Evolutionary conservation across 2,329 filamentous ascomycete species (phyloP).

Genomic region (Trichoderma sp.): DNA sequence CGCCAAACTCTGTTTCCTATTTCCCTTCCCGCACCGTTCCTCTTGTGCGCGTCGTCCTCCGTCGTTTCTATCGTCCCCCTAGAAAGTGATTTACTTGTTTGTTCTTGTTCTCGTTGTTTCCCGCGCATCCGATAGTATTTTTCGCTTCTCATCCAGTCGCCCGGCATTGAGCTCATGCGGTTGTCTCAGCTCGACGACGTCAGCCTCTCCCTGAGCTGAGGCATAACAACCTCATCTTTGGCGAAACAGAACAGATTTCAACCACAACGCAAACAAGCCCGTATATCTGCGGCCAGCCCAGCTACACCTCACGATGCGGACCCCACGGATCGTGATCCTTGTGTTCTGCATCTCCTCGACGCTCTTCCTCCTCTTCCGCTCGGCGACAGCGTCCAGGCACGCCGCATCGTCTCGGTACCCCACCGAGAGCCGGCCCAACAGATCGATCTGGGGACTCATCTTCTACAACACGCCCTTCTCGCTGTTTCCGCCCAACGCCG

Average conservation of each 20-base stretch:
- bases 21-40: not conserved
- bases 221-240: slow-evolving; percentile 6
- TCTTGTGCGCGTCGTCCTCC: slow-evolving; percentile 18
- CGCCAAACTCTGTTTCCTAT: not conserved
- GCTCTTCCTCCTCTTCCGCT: slow-evolving; percentile 58
- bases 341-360: slow-evolving; percentile 55
- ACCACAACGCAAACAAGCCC: slow-evolving; percentile 14
- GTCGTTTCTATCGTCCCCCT: not conserved
- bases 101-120: not conserved
- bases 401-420: slow-evolving; percentile 32
- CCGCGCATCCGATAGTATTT: not conserved
- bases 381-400: slow-evolving; percentile 45
- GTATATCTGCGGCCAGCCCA: not conserved
- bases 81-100: slow-evolving; percentile 12
- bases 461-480: slow-evolving; percentile 77
- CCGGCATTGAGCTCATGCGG: slow-evolving; percentile 24
- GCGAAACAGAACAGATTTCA: not conserved
- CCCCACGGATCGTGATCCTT: slow-evolving; percentile 57
- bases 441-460: slow-evolving; percentile 52
- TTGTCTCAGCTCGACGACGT: slow-evolving; percentile 23
- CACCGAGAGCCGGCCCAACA: slow-evolving; percentile 30
- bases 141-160: not conserved
- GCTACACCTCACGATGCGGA: slow-evolving; percentile 49
- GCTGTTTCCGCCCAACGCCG: slow-evolving; percentile 90
- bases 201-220: slow-evolving; percentile 26